phyloP scores from a whole-genome alignment of 1,139 yeast genomes.

The Debaryomyces singareniensis region DNA sequence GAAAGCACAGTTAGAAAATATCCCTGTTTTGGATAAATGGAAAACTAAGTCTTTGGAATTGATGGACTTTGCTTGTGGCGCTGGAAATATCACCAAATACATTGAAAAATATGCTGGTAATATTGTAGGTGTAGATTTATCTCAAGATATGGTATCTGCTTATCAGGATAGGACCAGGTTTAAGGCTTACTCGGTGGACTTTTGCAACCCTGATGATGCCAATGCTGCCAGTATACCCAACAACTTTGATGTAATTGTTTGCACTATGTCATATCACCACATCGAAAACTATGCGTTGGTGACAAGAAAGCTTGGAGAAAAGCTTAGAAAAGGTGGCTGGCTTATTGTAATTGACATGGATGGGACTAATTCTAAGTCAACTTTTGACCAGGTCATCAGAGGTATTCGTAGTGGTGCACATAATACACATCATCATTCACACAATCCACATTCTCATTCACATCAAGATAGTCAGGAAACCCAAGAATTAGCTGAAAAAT shows the following conservation, averaged over 20 bases:
- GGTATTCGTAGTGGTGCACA: neutral
- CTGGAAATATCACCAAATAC: slow-evolving; percentile 1
- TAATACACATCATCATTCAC: neutral
- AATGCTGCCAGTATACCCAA: neutral
- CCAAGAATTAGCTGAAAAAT: neutral
- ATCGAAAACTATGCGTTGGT: neutral
- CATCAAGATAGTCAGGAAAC: slow-evolving; percentile 1
- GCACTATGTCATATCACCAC: slow-evolving; percentile 2
- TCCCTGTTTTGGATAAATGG: slow-evolving; percentile 1
- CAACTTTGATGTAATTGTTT: slow-evolving; percentile 1
- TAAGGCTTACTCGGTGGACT: slow-evolving; percentile 1
- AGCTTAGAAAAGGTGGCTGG: slow-evolving; percentile 1
- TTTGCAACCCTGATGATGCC: slow-evolving; percentile 1
- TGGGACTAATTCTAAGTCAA: neutral
- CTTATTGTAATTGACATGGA: slow-evolving; percentile 2
- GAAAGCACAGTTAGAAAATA: neutral
- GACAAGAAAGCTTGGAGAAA: slow-evolving; percentile 1
- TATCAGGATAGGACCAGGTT: neutral
- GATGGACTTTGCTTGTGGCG: slow-evolving; percentile 3
- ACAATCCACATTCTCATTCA: slow-evolving; percentile 1
- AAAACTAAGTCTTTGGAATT: neutral
- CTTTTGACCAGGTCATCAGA: neutral
- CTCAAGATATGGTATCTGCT: slow-evolving; percentile 1
- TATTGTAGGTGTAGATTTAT: slow-evolving; percentile 1
- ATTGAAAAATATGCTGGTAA: slow-evolving; percentile 1